These are phyloP conservation scores for Solanum chiquidenum DNA, from an alignment of 257 asterid species.

Conservation along the genomic window DNA sequence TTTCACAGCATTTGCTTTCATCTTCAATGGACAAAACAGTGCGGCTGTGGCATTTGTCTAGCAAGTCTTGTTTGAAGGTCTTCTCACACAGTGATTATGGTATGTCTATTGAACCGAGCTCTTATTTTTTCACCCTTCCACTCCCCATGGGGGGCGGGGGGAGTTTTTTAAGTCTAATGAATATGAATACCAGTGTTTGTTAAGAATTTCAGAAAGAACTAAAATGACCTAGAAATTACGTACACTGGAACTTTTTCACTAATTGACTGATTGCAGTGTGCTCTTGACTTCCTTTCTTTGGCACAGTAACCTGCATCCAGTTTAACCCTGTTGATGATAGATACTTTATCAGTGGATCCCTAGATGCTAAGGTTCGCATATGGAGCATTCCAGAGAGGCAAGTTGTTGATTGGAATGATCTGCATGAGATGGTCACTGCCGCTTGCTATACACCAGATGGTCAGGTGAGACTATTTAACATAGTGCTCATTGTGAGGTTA, in stretches of 20 bases:
- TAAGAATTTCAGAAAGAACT: not conserved
- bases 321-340: constrained; percentile 94
- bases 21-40: constrained; percentile 99
- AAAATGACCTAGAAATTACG: not conserved
- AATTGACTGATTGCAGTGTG: constrained; percentile 17
- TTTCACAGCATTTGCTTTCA: constrained; percentile 69
- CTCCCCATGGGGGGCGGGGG: not conserved
- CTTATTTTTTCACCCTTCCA: not conserved
- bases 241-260: not conserved
- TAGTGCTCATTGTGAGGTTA: not conserved
- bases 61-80: constrained; percentile 74
- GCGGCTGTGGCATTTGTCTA: constrained; percentile 86
- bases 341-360: constrained; percentile 97
- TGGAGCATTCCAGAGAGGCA: constrained; percentile 95
- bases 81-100: constrained; percentile 96
- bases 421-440: constrained; percentile 99
- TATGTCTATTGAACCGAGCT: constrained; percentile 16
- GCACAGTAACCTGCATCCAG: constrained; percentile 93
- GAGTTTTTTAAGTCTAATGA: not conserved
- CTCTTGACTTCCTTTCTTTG: constrained; percentile 22
- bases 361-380: constrained; percentile 96
- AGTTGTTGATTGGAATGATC: constrained; percentile 97
- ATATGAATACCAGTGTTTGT: not conserved
- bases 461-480: constrained; percentile 51
- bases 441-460: constrained; percentile 99